Percentiles rank a stretch among this genome's conserved stretches.
Conservation (phyloP, 495 filamentous ascomycete genomes). For the Monascus purpureus region DNA sequence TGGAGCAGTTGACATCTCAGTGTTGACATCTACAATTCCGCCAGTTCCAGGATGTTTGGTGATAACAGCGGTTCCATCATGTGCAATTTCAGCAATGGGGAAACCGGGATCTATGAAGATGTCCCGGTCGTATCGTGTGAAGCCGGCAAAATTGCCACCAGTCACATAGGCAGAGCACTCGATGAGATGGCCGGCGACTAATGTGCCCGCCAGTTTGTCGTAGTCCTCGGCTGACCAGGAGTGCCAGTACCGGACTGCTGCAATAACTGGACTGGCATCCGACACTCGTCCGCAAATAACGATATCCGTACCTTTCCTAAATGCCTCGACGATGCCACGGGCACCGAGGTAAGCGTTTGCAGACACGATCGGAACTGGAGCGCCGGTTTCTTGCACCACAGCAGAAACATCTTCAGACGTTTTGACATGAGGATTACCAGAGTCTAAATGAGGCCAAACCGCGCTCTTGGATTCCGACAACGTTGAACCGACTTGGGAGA, state of each 20-base stretch:
- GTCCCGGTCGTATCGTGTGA: constrained; percentile 34
- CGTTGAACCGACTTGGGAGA: no score
- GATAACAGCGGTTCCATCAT: constrained; percentile 31
- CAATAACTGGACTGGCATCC: constrained; percentile 40
- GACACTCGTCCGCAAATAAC: constrained; percentile 43
- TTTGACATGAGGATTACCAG: no score
- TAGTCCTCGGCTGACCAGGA: constrained; percentile 28
- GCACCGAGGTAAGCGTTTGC: constrained; percentile 44
- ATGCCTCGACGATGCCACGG: constrained; percentile 32
- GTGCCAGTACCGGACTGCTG: constrained; percentile 36
- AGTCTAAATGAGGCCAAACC: no score
- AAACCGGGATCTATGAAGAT: no score
- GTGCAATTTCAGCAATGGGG: constrained; percentile 43
- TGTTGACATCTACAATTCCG: constrained; percentile 31
- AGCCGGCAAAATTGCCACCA: constrained; percentile 45
- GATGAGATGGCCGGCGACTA: constrained; percentile 42
- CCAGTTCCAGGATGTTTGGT: constrained; percentile 26
- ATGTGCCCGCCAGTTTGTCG: constrained; percentile 35
- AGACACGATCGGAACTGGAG: no score
- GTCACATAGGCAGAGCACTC: constrained; percentile 43
- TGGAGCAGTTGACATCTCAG: constrained; percentile 41
- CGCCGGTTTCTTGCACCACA: no score
- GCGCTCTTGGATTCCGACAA: no score
- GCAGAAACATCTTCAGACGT: no score
- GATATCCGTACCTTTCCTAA: constrained; percentile 40